Conservation (phyloP, 805 yeast species). For the Barnettozyma californica region DNA sequence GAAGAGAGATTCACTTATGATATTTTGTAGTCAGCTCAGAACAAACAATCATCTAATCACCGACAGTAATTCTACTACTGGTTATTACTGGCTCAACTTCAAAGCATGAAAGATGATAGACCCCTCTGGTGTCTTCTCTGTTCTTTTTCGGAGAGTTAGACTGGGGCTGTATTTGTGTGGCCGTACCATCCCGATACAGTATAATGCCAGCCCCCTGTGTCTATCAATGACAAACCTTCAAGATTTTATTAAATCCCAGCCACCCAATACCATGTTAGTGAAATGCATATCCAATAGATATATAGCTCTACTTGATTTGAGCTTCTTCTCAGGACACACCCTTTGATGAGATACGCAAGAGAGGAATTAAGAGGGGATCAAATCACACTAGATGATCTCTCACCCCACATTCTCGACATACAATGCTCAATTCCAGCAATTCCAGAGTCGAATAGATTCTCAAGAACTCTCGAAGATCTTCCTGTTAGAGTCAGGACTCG, state of each 20-base stretch:
- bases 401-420: slow-evolving; percentile 4
- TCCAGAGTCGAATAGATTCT: not conserved
- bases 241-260: not conserved
- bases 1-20: too few relatives aligned
- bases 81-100: too few relatives aligned
- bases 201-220: not conserved
- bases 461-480: slow-evolving; percentile 3
- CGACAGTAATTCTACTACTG: too few relatives aligned
- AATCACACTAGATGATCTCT: slow-evolving; percentile 4
- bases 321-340: not conserved
- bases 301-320: not conserved
- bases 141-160: too few relatives aligned
- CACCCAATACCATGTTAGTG: not conserved
- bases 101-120: too few relatives aligned
- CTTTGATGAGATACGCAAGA: slow-evolving; percentile 8
- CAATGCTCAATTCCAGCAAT: slow-evolving; percentile 5
- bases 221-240: not conserved
- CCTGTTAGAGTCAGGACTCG: slow-evolving; percentile 11
- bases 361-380: slow-evolving; percentile 6
- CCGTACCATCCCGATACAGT: not conserved
- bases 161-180: too few relatives aligned
- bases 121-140: too few relatives aligned
- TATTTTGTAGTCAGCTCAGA: too few relatives aligned
- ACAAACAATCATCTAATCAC: too few relatives aligned
- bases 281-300: too few relatives aligned